Percentiles rank a stretch among this genome's conserved stretches.
These are phyloP conservation scores for Macroventuria anomochaeta DNA, from an alignment of 2,329 filamentous ascomycete species.

Conservation along the genomic window DNA sequence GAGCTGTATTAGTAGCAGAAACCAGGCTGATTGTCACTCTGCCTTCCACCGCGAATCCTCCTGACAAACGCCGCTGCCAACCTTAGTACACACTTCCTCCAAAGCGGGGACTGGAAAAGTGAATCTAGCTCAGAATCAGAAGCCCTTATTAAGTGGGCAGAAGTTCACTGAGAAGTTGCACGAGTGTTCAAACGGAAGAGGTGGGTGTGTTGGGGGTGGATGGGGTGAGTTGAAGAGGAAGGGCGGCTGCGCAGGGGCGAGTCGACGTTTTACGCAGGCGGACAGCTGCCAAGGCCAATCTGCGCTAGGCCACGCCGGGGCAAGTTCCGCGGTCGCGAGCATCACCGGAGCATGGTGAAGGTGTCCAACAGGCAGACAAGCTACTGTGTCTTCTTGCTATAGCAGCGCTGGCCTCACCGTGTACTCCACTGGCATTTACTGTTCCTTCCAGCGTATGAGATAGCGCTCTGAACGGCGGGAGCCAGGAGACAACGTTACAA, in stretches of 20 bases:
- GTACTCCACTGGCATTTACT: not conserved
- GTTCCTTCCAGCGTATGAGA: constrained; percentile 30
- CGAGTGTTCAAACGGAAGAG: constrained; percentile 42
- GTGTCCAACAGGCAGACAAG: constrained; percentile 24
- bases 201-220: constrained; percentile 25
- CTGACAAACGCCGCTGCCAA: constrained; percentile 41
- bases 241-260: constrained; percentile 31
- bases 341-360: constrained; percentile 13
- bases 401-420: not conserved
- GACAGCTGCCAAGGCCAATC: constrained; percentile 25
- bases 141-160: constrained; percentile 49
- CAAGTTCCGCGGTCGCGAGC: constrained; percentile 20
- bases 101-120: constrained; percentile 40
- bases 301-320: constrained; percentile 29
- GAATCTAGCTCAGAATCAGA: constrained; percentile 47
- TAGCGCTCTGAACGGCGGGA: constrained; percentile 33
- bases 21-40: constrained; percentile 42
- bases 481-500: constrained; percentile 32
- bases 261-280: constrained; percentile 30
- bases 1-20: constrained; percentile 46
- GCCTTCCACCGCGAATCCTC: constrained; percentile 33
- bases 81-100: constrained; percentile 40
- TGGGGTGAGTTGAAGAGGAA: constrained; percentile 36
- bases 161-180: constrained; percentile 47
- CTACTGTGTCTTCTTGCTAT: constrained; percentile 26